phyloP scores from a whole-genome alignment of 768 basidiomycete species.

The Infundibulicybe gibba region DNA sequence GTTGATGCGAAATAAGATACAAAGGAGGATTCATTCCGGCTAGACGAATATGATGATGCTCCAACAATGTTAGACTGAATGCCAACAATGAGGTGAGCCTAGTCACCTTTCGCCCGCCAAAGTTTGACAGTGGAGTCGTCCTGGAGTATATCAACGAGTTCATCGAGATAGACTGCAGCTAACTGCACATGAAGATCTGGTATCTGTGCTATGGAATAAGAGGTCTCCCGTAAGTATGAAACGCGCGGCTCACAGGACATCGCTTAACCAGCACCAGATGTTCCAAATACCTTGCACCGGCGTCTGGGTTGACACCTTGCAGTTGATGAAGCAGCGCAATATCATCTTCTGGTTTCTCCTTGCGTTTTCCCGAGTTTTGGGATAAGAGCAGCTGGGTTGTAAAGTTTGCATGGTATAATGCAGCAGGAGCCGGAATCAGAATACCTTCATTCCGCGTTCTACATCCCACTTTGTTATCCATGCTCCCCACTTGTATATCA shows the following conservation, averaged over 20 bases:
- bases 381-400: constrained; percentile 56
- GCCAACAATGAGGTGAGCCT: neutral
- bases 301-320: constrained; percentile 48
- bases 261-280: constrained; percentile 72
- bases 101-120: constrained; percentile 65
- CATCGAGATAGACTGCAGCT: constrained; percentile 50
- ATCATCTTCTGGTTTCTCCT: constrained; percentile 62
- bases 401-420: constrained; percentile 1
- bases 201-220: constrained; percentile 36
- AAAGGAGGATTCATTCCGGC: constrained; percentile 42
- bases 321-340: constrained; percentile 52
- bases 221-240: neutral
- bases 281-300: constrained; percentile 74
- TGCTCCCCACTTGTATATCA: constrained; percentile 73
- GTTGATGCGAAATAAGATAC: constrained; percentile 79
- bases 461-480: constrained; percentile 75
- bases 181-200: constrained; percentile 64
- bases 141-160: constrained; percentile 44
- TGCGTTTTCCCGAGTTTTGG: constrained; percentile 50
- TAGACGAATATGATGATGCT: constrained; percentile 55
- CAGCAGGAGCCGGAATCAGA: constrained; percentile 6
- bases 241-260: constrained; percentile 41
- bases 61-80: neutral
- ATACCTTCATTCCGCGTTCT: constrained; percentile 69
- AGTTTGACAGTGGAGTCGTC: constrained; percentile 55